Evolutionary conservation across 148 eudicot species (phyloP).

Genomic region (Beta vulgaris): DNA sequence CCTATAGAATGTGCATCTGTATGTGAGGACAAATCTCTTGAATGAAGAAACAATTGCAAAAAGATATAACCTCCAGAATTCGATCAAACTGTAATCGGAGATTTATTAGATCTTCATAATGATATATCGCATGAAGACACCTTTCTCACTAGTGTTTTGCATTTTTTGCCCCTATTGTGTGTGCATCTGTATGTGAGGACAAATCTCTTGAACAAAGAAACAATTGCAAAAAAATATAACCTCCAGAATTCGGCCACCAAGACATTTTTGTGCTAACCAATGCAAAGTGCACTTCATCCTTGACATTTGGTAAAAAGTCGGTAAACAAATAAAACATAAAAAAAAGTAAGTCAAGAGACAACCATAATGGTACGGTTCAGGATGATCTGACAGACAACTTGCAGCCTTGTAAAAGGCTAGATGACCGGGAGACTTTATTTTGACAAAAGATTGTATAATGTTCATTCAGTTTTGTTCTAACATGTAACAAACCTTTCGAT

Average conservation of each 20-base stretch:
- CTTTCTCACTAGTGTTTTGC: neutral
- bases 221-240: neutral
- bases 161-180: neutral
- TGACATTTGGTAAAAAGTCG: no score
- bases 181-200: neutral
- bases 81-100: slow-evolving; percentile 72
- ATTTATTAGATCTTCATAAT: neutral
- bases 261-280: no score
- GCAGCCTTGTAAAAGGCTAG: neutral
- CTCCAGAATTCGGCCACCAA: no score
- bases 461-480: no score
- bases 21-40: neutral
- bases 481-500: no score
- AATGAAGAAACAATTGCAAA: neutral
- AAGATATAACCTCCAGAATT: neutral
- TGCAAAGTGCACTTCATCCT: no score
- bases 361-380: neutral
- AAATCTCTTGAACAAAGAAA: neutral
- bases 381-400: neutral
- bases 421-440: neutral
- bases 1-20: neutral
- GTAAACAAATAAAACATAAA: no score
- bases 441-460: neutral
- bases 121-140: neutral
- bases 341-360: no score